These are phyloP conservation scores for Grosmannia serpens DNA, from an alignment of 2,329 filamentous ascomycete genomes.

Conservation along the genomic window DNA sequence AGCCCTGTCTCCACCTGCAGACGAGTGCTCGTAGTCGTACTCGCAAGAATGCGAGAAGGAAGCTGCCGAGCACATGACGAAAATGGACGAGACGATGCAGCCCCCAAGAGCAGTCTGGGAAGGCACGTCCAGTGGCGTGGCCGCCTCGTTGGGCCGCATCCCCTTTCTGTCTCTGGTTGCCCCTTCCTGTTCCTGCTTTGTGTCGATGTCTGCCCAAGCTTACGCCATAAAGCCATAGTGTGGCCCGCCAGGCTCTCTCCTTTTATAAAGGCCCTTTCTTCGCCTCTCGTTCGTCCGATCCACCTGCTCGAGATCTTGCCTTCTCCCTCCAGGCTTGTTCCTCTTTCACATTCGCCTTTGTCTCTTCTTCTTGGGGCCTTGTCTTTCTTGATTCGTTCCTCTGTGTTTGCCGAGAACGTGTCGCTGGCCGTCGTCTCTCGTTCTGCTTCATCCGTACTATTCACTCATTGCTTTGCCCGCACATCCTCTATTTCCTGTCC, in stretches of 20 bases:
- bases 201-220: neutral
- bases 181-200: constrained; percentile 2
- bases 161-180: neutral
- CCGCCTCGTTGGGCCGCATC: neutral
- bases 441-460: neutral
- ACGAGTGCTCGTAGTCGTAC: too few relatives aligned
- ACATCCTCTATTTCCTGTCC: neutral
- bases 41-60: neutral
- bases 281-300: constrained; percentile 2
- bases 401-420: neutral
- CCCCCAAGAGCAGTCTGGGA: neutral
- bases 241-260: neutral
- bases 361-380: neutral
- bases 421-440: constrained; percentile 1
- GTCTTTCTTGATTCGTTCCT: neutral
- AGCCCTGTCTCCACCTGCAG: neutral
- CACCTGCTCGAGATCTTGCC: neutral
- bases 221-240: neutral
- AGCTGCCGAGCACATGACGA: neutral
- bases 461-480: neutral
- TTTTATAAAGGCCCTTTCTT: neutral
- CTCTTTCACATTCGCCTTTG: neutral
- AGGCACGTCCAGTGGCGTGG: neutral
- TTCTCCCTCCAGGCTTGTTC: too few relatives aligned
- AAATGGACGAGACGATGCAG: neutral